These are phyloP conservation scores for Aspergillus intermedius DNA, from an alignment of 2,329 filamentous ascomycete species.

Conservation along the genomic window DNA sequence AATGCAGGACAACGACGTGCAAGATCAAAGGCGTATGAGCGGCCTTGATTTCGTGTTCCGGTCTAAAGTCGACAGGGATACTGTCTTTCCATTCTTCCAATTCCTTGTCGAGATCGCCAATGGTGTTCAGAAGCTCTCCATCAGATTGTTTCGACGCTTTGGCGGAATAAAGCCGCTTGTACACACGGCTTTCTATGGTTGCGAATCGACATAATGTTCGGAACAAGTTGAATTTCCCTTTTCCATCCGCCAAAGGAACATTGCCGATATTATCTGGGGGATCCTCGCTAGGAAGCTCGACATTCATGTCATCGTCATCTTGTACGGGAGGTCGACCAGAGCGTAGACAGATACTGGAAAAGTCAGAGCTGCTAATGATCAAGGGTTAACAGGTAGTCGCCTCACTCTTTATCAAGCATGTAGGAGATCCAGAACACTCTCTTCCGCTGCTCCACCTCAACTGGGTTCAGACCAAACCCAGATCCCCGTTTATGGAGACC, in stretches of 20 bases:
- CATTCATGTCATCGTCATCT: conserved; percentile 84
- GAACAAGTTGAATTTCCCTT: conserved; percentile 92
- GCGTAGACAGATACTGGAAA: conserved; percentile 56
- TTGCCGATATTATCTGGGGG: conserved; percentile 91
- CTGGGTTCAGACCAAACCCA: conserved; percentile 85
- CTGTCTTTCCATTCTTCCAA: conserved; percentile 94
- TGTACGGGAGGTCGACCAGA: conserved; percentile 67
- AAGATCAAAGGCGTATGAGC: conserved; percentile 89
- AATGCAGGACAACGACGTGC: conserved; percentile 89
- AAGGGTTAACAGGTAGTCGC: conserved; percentile 2
- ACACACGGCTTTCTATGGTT: conserved; percentile 87
- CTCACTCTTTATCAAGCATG: conserved; percentile 63
- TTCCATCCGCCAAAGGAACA: conserved; percentile 80
- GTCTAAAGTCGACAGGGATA: conserved; percentile 93
- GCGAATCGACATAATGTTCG: conserved; percentile 86
- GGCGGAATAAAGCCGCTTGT: conserved; percentile 86
- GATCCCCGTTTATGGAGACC: conserved; percentile 90
- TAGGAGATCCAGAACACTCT: conserved; percentile 73
- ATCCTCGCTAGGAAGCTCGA: conserved; percentile 85
- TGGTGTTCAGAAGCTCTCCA: conserved; percentile 88
- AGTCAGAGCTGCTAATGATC: conserved; percentile 8
- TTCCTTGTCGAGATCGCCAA: conserved; percentile 84
- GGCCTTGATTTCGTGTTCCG: conserved; percentile 91
- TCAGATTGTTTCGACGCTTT: conserved; percentile 87
- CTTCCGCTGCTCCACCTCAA: conserved; percentile 87